Evolutionary conservation across 768 basidiomycete species (phyloP), one percentile per base, ranked within the genome.

Genomic region (Podaxis mareebaensis): DNA sequence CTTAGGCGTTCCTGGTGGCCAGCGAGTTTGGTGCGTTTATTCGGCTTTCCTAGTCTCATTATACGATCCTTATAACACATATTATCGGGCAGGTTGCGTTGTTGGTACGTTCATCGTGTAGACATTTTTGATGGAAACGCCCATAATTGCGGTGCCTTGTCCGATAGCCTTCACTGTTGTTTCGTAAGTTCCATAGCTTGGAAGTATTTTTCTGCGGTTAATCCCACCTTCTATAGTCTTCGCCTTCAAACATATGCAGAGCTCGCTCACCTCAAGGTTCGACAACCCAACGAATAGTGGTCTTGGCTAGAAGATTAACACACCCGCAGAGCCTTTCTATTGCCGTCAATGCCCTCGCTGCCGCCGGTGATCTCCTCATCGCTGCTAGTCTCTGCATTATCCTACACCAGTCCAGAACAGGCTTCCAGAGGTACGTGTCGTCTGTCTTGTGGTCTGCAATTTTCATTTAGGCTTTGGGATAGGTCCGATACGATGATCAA

Each of bases 401-500:
- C 54, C 75, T 85, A 49, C 76, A 78, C 30, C 69, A 67, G 7
- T 81, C 79, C 3, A 76, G 83, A 52, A 82, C 83, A 46, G 81
- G 83, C n/a, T 84, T 83, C 71, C 74, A 74, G 24, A 76, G 74
- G 82, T 78, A 65, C 11, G 71, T 58, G 22, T 61, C 17, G 8
- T 10, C 54, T 12, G 40, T 33, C 26, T 40, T 24, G 24, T 20
- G 39, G 3, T 13, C 40, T 2, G 4, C 36, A 20, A 55, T 30
- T 54, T 40, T 63, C 65, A 49, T 48, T 1, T 51, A 12, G 5
- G 53, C n/a, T 48, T 52, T 58, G 53, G 39, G 61, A 17, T 30
- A 38, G 78, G 64, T 83, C 83, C 7, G 80, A 84, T 49, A 79
- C 77, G 3, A 76, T 83, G 73, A 81, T 84, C 66, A 78, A 72